Evolutionary conservation across 2,329 filamentous ascomycete genomes (phyloP), one percentile per base, ranked within the genome.

Genomic region (Dactylellina sp.): DNA sequence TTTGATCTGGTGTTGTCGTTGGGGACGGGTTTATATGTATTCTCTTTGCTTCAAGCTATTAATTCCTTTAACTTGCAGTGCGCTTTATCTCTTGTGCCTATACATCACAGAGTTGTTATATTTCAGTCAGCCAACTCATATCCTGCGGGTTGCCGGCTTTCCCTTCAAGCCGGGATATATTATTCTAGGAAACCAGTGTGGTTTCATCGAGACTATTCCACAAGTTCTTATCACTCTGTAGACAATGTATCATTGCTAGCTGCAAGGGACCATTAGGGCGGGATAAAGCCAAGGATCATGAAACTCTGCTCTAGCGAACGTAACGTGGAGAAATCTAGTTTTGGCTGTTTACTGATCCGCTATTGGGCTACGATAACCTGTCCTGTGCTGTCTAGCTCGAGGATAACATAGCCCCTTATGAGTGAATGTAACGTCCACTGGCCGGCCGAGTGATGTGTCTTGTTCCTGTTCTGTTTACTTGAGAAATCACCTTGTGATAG

Each of bases 1-100:
- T 20, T 61, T 68, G 57, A 62, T 22, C 20, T 42, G 53, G 46
- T 66, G 56, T 28, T 74, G 50, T 18, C 39, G 55, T 35, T 32
- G 35, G 35, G 25, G 32, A 55, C 35, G 32, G 7, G 22, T 14
- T 16, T 53, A 16, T 52, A 2, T 53, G 44, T 66, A n/a, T 70
- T 59, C 63, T 75, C 44, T 62, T 42, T 64, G 47, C 40, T 56
- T 63, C 56, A 35, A 64, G 71, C 57, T 53, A 49, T 75, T 68
- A 63, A 75, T 75, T 42, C 47, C 56, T 50, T 65, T 60, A 37
- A 16, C 18, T 42, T 37, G 20, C 49, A 16, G 40, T 32, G 24
- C 14, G 9, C 6, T 20, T 20, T 59, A 12, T 44, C 40, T 71
- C 18, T 47, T 56, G 14, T 49, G 46, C 57, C 40, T 46, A 57